phyloP scores from a whole-genome alignment of 441 rosid species.

The Adansonia grandidieri region DNA sequence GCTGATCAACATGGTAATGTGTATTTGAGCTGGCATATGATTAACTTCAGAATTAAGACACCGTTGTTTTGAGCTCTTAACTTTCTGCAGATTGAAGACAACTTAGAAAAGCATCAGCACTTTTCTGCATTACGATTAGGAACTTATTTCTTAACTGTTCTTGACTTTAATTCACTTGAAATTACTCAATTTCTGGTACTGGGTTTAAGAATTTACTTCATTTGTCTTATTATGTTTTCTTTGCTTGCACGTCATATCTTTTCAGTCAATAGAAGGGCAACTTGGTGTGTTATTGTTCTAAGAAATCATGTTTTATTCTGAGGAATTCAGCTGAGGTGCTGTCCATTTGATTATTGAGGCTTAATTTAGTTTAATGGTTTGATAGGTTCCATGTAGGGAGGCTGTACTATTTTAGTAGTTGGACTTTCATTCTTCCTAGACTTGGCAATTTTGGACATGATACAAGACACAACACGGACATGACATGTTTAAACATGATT shows the following conservation, averaged over 20 bases:
- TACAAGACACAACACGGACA: no score
- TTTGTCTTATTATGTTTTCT: background rate
- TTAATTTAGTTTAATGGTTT: background rate
- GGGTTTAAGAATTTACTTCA: slow-evolving; percentile 10
- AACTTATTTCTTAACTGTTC: background rate
- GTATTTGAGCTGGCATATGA: background rate
- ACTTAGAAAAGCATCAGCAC: background rate
- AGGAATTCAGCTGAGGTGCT: background rate
- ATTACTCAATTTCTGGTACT: background rate
- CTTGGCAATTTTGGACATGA: no score
- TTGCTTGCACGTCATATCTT: background rate
- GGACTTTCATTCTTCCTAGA: background rate
- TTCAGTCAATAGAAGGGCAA: slow-evolving; percentile 4
- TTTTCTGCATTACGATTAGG: background rate
- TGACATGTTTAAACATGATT: no score
- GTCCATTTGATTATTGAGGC: background rate
- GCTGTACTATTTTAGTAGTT: background rate
- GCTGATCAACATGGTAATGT: slow-evolving; percentile 80
- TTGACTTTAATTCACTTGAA: background rate
- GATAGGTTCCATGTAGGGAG: background rate
- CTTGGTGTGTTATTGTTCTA: background rate
- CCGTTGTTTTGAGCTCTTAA: background rate
- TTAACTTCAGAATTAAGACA: background rate
- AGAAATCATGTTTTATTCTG: background rate
- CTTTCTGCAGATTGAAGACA: background rate